These are phyloP conservation scores for Chionographis japonica DNA, from an alignment of 106 monocot genomes.

Conservation along the genomic window DNA sequence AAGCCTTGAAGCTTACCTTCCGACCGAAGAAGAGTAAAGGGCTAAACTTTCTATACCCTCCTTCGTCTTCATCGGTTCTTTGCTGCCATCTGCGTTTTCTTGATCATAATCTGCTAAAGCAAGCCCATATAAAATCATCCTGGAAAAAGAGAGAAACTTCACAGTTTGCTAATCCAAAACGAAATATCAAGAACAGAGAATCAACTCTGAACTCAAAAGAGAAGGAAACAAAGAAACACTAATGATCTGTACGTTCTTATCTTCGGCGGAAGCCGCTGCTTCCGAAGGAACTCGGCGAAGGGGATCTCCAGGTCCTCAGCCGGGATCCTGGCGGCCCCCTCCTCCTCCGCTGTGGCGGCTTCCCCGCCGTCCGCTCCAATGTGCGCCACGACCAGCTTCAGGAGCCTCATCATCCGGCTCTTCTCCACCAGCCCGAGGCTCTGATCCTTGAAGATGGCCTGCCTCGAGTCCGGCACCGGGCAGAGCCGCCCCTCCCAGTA, in stretches of 20 bases:
- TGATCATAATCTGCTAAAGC: slow-evolving; percentile 81
- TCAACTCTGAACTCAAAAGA: neutral
- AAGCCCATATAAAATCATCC: slow-evolving; percentile 91
- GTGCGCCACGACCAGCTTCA: slow-evolving; percentile 62
- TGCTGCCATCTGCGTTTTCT: slow-evolving; percentile 32
- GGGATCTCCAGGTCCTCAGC: slow-evolving; percentile 64
- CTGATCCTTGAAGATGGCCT: slow-evolving; percentile 76
- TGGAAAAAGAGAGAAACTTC: slow-evolving; percentile 12
- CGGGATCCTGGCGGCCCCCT: slow-evolving; percentile 17
- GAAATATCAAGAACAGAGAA: neutral
- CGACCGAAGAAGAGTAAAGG: slow-evolving; percentile 73
- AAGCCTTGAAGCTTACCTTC: slow-evolving; percentile 39
- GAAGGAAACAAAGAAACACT: neutral
- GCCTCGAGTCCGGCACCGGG: slow-evolving; percentile 82
- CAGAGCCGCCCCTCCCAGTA: slow-evolving; percentile 67
- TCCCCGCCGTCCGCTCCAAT: slow-evolving; percentile 19
- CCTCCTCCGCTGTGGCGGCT: neutral
- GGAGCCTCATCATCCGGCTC: slow-evolving; percentile 64
- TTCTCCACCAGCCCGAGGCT: slow-evolving; percentile 73
- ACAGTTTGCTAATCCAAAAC: neutral
- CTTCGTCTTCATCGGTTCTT: slow-evolving; percentile 53
- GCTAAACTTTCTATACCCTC: slow-evolving; percentile 77
- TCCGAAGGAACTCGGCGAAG: slow-evolving; percentile 67
- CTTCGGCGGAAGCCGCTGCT: slow-evolving; percentile 66
- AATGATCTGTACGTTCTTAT: slow-evolving; percentile 51